These are phyloP conservation scores for Russula dissimulans DNA, from an alignment of 768 basidiomycete genomes.

Conservation along the genomic window DNA sequence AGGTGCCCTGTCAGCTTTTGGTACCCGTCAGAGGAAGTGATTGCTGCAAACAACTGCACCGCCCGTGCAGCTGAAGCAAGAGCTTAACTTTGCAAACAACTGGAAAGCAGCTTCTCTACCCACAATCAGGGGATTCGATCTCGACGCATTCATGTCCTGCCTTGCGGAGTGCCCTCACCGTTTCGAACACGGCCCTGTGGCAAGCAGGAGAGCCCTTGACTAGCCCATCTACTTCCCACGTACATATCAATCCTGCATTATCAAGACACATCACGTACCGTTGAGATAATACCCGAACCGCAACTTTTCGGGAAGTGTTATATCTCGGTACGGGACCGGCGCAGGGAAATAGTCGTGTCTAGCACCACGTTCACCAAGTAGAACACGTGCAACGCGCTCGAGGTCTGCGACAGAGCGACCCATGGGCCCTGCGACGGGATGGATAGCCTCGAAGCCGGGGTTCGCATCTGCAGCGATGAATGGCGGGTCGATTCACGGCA, in stretches of 20 bases:
- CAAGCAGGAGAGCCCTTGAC: conserved; percentile 19
- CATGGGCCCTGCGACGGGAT: conserved; percentile 53
- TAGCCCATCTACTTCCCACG: conserved; percentile 3
- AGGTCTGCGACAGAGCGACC: conserved; percentile 63
- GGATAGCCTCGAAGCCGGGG: conserved; percentile 66
- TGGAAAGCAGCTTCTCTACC: neutral
- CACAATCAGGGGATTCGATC: conserved; percentile 22
- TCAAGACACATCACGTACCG: conserved; percentile 28
- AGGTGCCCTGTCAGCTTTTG: conserved; percentile 13
- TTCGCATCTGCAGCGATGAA: conserved; percentile 33
- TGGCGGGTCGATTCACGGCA: too few species aligned
- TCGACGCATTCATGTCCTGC: conserved; percentile 36
- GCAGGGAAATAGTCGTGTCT: conserved; percentile 26
- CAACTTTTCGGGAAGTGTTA: conserved; percentile 40
- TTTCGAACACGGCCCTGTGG: conserved; percentile 30
- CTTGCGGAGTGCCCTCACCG: conserved; percentile 28
- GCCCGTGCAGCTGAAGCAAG: neutral
- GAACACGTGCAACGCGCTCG: conserved; percentile 42
- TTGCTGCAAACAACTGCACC: conserved; percentile 2
- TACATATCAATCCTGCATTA: neutral
- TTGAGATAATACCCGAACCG: conserved; percentile 67
- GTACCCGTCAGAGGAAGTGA: conserved; percentile 17
- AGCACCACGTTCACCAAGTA: conserved; percentile 35
- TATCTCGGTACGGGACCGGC: conserved; percentile 52
- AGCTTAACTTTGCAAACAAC: neutral